Conservation (phyloP, 257 asterid species). For the Solanum chilense region DNA sequence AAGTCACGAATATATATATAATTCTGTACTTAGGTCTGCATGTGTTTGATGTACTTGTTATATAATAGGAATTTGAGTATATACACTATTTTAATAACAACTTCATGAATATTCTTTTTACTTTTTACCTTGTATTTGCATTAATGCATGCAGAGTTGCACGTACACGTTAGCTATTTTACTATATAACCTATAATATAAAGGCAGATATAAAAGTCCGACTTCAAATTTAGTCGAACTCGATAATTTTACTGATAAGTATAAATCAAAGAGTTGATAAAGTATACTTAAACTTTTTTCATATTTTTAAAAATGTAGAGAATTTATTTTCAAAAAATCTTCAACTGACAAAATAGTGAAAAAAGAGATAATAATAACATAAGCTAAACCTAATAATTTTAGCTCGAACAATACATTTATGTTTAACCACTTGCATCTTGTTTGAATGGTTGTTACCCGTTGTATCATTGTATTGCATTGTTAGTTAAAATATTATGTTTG, state of each 20-base stretch:
- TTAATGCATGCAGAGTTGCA: background rate
- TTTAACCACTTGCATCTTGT: background rate
- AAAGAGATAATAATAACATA: too few relatives aligned
- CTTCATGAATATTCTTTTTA: background rate
- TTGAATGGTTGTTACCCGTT: background rate
- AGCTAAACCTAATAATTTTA: background rate
- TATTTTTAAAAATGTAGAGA: rapidly evolving
- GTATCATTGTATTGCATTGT: background rate
- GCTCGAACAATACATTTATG: background rate
- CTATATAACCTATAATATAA: background rate
- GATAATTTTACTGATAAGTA: too few relatives aligned
- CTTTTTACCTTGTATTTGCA: background rate
- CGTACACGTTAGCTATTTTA: background rate
- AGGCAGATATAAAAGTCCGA: background rate
- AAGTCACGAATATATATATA: too few relatives aligned
- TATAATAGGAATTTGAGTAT: background rate
- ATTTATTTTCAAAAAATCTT: background rate
- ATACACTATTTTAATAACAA: background rate
- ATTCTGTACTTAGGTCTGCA: background rate
- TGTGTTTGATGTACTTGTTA: background rate
- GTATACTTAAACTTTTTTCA: background rate
- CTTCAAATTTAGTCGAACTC: rapidly evolving
- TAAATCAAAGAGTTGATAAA: too few relatives aligned
- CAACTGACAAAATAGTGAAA: rapidly evolving
- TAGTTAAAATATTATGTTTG: too few relatives aligned